Conservation (phyloP, 805 yeast genomes). For the Hanseniaspora lachancei region DNA sequence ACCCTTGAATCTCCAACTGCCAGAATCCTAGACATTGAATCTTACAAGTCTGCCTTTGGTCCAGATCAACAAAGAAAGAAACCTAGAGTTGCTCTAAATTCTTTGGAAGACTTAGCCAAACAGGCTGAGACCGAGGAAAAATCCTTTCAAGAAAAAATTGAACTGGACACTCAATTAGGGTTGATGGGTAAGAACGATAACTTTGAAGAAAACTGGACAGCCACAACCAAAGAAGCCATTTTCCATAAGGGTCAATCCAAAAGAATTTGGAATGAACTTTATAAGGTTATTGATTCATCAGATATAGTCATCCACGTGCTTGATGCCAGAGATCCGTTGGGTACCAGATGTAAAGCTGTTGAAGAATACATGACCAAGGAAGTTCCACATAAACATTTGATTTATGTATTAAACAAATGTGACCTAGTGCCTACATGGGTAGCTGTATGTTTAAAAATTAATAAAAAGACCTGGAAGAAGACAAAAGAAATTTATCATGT, state of each 20-base stretch:
- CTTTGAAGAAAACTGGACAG: slow-evolving; percentile 65
- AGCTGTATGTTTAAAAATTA: slow-evolving; percentile 65
- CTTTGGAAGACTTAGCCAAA: slow-evolving; percentile 64
- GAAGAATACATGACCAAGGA: slow-evolving; percentile 87
- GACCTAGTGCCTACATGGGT: slow-evolving; percentile 99
- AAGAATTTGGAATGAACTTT: slow-evolving; percentile 95
- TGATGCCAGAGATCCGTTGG: slow-evolving; percentile 95
- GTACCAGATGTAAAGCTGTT: slow-evolving; percentile 86
- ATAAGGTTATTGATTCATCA: slow-evolving; percentile 92
- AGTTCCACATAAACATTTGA: slow-evolving; percentile 91
- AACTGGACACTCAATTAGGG: slow-evolving; percentile 61
- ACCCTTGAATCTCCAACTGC: slow-evolving; percentile 62
- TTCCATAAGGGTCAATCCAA: slow-evolving; percentile 95
- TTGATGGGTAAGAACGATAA: slow-evolving; percentile 55
- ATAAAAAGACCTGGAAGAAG: background rate
- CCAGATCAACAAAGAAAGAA: slow-evolving; percentile 90
- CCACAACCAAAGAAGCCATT: slow-evolving; percentile 88
- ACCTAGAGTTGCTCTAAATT: slow-evolving; percentile 67
- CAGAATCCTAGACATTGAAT: slow-evolving; percentile 77
- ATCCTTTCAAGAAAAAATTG: slow-evolving; percentile 59
- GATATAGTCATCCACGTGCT: slow-evolving; percentile 93
- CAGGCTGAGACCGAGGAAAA: slow-evolving; percentile 44
- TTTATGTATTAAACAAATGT: slow-evolving; percentile 90
- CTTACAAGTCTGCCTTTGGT: slow-evolving; percentile 71
- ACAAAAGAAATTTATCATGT: background rate